Evolutionary conservation across 164 flowering plant genomes (phyloP).

Genomic region (Kingdonia uniflora): DNA sequence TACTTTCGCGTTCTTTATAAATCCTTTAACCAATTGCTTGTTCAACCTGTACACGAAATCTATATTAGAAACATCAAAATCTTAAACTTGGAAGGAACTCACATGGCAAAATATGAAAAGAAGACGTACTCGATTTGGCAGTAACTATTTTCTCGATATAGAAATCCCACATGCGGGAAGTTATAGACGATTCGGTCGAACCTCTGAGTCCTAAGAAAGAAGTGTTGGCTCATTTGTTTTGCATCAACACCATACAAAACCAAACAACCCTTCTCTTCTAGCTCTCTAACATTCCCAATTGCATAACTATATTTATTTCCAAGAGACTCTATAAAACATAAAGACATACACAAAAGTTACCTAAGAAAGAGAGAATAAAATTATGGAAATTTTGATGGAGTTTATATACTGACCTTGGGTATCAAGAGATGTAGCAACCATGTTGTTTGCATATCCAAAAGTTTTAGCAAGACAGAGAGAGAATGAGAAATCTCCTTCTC

Average conservation of each 20-base stretch:
- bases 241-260: constrained; percentile 45
- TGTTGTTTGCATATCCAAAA: constrained; percentile 39
- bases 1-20: constrained; percentile 25
- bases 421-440: constrained; percentile 44
- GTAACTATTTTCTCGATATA: constrained; percentile 24
- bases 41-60: constrained; percentile 20
- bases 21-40: constrained; percentile 34
- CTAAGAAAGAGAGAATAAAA: background rate
- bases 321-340: constrained; percentile 15
- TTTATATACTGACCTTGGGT: constrained; percentile 18
- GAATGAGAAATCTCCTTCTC: constrained; percentile 58
- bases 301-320: constrained; percentile 27
- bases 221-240: constrained; percentile 33
- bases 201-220: constrained; percentile 28
- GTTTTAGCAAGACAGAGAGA: constrained; percentile 32
- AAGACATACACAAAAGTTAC: background rate
- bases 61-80: background rate
- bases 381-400: background rate
- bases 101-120: background rate
- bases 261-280: constrained; percentile 32
- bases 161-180: constrained; percentile 55
- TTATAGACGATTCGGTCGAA: constrained; percentile 44
- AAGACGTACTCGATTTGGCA: constrained; percentile 37
- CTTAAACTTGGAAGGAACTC: too few species aligned
- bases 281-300: constrained; percentile 29